Conservation (phyloP, 352 stramenopile genomes). For the Phytopythium ostracodes region DNA sequence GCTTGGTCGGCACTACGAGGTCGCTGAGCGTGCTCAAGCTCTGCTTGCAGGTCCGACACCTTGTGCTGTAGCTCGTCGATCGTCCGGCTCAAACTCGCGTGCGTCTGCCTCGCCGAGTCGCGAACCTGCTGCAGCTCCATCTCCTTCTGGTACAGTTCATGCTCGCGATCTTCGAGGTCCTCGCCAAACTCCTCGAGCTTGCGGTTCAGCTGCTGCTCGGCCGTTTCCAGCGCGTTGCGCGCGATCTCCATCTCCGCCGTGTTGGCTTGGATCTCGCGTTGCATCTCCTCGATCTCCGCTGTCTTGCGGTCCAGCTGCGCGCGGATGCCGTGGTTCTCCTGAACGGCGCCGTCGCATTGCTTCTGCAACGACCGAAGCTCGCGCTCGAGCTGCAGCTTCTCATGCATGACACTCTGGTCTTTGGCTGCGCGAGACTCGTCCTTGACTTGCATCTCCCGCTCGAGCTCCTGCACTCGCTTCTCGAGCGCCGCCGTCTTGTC, state of each 20-base stretch:
- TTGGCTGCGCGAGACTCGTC: constrained; percentile 33
- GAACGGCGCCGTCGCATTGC: constrained; percentile 14
- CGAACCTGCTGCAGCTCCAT: constrained; percentile 21
- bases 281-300: constrained; percentile 23
- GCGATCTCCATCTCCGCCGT: constrained; percentile 38
- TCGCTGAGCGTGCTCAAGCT: constrained; percentile 5
- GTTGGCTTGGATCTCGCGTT: constrained; percentile 37
- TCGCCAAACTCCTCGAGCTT: constrained; percentile 41
- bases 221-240: constrained; percentile 30
- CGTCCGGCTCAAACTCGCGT: neutral
- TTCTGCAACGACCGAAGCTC: constrained; percentile 34
- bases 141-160: constrained; percentile 26
- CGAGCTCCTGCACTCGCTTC: constrained; percentile 23
- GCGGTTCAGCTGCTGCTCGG: constrained; percentile 35
- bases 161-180: constrained; percentile 23
- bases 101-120: neutral
- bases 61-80: neutral
- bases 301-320: constrained; percentile 14
- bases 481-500: constrained; percentile 26
- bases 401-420: constrained; percentile 43
- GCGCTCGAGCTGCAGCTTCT: constrained; percentile 49
- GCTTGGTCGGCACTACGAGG: constrained; percentile 1
- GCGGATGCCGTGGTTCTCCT: neutral
- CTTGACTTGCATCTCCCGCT: constrained; percentile 31
- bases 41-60: neutral